Evolutionary conservation across 2,329 filamentous ascomycete genomes (phyloP).

Genomic region (Talaromyces atroroseus): DNA sequence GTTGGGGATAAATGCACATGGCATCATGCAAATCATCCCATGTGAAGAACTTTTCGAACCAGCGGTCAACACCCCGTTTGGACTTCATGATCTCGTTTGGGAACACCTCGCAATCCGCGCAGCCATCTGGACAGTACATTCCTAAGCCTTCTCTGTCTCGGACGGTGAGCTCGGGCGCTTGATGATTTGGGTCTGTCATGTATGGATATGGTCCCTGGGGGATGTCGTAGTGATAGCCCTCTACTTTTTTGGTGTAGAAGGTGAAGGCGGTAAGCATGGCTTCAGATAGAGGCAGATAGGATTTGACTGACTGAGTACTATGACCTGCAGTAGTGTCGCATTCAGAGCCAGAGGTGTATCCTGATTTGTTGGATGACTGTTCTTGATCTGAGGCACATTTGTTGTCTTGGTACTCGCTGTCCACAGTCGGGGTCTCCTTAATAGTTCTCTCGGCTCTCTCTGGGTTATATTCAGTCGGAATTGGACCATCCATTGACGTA

Average conservation of each 20-base stretch:
- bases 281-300: not conserved
- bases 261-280: not conserved
- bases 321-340: not conserved
- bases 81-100: not conserved
- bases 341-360: not conserved
- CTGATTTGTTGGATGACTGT: not conserved
- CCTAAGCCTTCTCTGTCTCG: not conserved
- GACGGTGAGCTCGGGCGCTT: not conserved
- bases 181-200: not conserved
- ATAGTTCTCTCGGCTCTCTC: not conserved
- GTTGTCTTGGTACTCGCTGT: not conserved
- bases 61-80: not conserved
- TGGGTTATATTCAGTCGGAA: not conserved
- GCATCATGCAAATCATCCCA: not conserved
- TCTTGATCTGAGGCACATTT: not conserved
- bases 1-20: not conserved
- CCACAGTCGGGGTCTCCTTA: not conserved
- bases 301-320: not conserved
- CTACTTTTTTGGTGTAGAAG: not conserved
- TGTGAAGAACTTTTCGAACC: constrained; percentile 2
- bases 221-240: not conserved
- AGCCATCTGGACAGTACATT: constrained; percentile 8
- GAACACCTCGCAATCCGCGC: not conserved
- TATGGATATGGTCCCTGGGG: not conserved
- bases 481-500: not conserved